Base-by-base conservation (phyloP, 495 filamentous ascomycete genomes). In the Xanthoparmelia taractica region DNA sequence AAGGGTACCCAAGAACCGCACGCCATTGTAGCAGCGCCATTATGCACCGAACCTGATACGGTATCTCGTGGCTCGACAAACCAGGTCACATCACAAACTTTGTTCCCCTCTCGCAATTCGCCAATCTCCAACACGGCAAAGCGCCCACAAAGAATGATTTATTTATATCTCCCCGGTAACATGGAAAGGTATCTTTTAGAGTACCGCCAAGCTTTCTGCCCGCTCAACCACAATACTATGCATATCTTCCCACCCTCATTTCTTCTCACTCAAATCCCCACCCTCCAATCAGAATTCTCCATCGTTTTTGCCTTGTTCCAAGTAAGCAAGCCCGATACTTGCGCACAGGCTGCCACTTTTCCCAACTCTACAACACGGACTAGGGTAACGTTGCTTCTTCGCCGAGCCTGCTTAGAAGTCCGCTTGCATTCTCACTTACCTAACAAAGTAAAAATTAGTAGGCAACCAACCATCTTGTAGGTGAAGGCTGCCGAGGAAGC, bases 201-300 rank as follows among this genome's bases (percentile, higher is more conserved):
- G 50, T 54, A 33, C 50, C 29, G 50, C 50, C 50, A 54, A 54
- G 50, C 50, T 54, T 54, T 33, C 29, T 33, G 27, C 27, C 50
- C 8, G 11, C 45, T 52, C 48, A 33, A 33, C 50, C 50, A 33
- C 50, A 33, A 5, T 27, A 54, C n/a, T 54, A 54, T 54, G 50
- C 50, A 54, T 54, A 54, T 54, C 7, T 33, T 33, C 50, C 5
- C 33, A 31, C 50, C 50, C 12, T 33, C 8, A 18, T 33, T 54
- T 23, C 50, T 20, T 23, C 1, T 25, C 8, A 11, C 45, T 47
- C n/a, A 20, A 43, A 4, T 43, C 40, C 5, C 40, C 18, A 20
- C 40, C 15, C 43, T 43, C 2, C n/a, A 23, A 1, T 47, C 43
- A 20, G 20, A 25, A 4, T 25, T 8, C 20, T 5, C 43, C 43